These are phyloP conservation scores for Backusella circina DNA, from an alignment of 192 early-diverging fungal species.

Conservation along the genomic window DNA sequence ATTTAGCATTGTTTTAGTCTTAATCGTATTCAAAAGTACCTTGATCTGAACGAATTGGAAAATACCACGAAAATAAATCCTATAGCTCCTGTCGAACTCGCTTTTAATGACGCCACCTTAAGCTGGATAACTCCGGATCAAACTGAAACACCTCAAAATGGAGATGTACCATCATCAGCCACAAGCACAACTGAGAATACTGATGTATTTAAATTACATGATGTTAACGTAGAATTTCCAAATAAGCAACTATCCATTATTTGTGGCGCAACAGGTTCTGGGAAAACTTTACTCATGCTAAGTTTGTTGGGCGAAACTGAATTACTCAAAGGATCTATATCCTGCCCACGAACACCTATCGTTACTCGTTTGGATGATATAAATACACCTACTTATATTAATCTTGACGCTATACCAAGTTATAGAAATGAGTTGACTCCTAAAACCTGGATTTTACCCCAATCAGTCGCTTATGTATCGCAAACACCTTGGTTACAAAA, in stretches of 20 bases:
- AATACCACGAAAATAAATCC: conserved; percentile 13
- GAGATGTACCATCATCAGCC: too few relatives aligned
- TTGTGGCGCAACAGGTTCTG: conserved; percentile 80
- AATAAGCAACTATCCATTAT: conserved; percentile 43
- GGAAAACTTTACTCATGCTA: conserved; percentile 80
- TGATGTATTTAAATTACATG: conserved; percentile 33
- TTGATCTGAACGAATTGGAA: conserved; percentile 40
- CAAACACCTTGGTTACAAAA: conserved; percentile 69
- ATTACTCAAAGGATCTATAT: conserved; percentile 23
- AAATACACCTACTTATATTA: neutral
- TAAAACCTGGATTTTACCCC: conserved; percentile 26
- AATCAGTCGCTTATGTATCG: conserved; percentile 73
- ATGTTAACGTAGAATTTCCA: conserved; percentile 46
- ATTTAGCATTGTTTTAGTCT: conserved; percentile 26
- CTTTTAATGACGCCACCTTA: conserved; percentile 46
- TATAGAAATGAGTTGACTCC: neutral
- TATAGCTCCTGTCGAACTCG: conserved; percentile 18
- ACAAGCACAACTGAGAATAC: neutral
- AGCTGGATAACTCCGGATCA: conserved; percentile 50
- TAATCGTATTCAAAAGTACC: conserved; percentile 38
- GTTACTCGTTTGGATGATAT: neutral
- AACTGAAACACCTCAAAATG: conserved; percentile 6
- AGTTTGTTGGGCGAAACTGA: conserved; percentile 74
- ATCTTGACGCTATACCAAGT: conserved; percentile 5
- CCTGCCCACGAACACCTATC: conserved; percentile 28